Evolutionary conservation across 495 filamentous ascomycete species (phyloP).

Genomic region (Penicillium pulvis): DNA sequence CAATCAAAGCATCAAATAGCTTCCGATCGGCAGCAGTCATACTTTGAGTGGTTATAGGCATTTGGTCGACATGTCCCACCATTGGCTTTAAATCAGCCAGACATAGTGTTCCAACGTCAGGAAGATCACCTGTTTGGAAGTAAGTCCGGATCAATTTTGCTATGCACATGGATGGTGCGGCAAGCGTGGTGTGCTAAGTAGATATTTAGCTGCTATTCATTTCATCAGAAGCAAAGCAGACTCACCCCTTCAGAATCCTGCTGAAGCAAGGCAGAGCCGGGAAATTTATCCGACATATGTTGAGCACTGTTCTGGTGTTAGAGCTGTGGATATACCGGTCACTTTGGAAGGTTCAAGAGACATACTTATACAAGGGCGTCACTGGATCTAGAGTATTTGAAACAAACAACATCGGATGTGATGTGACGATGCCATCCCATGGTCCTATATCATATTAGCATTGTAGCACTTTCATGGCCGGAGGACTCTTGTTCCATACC

Average conservation of each 20-base stretch:
- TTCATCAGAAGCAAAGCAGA: slow-evolving; percentile 8
- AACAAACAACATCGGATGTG: slow-evolving; percentile 61
- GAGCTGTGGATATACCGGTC: neutral
- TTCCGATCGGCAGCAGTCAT: slow-evolving; percentile 19
- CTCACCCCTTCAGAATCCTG: slow-evolving; percentile 59
- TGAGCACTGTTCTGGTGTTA: slow-evolving; percentile 39
- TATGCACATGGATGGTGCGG: slow-evolving; percentile 50
- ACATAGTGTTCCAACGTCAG: slow-evolving; percentile 44
- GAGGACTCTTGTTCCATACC: slow-evolving; percentile 26
- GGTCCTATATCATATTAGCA: slow-evolving; percentile 28
- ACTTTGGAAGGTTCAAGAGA: neutral
- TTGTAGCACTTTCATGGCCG: too few species aligned
- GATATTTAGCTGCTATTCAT: neutral
- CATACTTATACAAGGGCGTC: slow-evolving; percentile 50
- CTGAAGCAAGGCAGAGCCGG: slow-evolving; percentile 53
- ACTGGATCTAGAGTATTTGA: slow-evolving; percentile 63
- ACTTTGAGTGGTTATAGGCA: neutral
- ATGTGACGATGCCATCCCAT: slow-evolving; percentile 37
- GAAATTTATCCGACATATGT: slow-evolving; percentile 52
- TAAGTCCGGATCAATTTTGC: slow-evolving; percentile 46
- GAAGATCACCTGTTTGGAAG: slow-evolving; percentile 51
- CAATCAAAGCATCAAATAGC: slow-evolving; percentile 26
- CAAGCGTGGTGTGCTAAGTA: slow-evolving; percentile 48
- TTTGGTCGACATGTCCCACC: slow-evolving; percentile 17
- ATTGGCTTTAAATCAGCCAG: slow-evolving; percentile 37